Percentiles rank a stretch among this genome's conserved stretches.
These are phyloP conservation scores for Escallonia rubra DNA, from an alignment of 129 eudicot species.

Conservation along the genomic window DNA sequence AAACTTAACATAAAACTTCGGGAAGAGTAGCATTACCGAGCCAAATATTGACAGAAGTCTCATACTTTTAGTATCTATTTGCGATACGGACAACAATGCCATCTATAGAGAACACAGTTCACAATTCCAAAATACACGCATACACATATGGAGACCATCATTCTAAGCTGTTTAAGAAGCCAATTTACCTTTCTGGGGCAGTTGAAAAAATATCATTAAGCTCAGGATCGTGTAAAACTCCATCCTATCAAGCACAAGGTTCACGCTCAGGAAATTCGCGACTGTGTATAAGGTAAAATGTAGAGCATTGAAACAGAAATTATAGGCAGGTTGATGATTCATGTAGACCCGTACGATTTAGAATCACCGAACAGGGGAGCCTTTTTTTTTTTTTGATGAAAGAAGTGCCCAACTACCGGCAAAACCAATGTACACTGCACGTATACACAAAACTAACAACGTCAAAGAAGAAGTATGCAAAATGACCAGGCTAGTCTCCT, in stretches of 20 bases:
- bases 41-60: too few relatives aligned
- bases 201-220: conserved; percentile 90
- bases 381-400: too few relatives aligned
- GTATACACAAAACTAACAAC: too few relatives aligned
- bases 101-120: not conserved
- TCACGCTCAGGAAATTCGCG: conserved; percentile 7
- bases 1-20: too few relatives aligned
- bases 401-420: too few relatives aligned
- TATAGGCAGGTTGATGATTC: not conserved
- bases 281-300: conserved; percentile 9
- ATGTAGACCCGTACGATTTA: not conserved
- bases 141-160: conserved; percentile 4
- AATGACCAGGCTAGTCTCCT: too few relatives aligned
- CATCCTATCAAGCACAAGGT: conserved; percentile 58
- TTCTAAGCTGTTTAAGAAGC: conserved; percentile 11
- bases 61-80: too few relatives aligned
- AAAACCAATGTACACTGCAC: too few relatives aligned
- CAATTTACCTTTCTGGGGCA: conserved; percentile 84
- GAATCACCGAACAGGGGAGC: not conserved
- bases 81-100: not conserved
- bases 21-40: too few relatives aligned
- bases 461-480: too few relatives aligned
- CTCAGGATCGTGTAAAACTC: conserved; percentile 62
- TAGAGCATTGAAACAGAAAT: conserved; percentile 1
- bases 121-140: not conserved